These are phyloP conservation scores for Pelargonium hybrid DNA, from an alignment of 441 rosid species.

Conservation along the genomic window DNA sequence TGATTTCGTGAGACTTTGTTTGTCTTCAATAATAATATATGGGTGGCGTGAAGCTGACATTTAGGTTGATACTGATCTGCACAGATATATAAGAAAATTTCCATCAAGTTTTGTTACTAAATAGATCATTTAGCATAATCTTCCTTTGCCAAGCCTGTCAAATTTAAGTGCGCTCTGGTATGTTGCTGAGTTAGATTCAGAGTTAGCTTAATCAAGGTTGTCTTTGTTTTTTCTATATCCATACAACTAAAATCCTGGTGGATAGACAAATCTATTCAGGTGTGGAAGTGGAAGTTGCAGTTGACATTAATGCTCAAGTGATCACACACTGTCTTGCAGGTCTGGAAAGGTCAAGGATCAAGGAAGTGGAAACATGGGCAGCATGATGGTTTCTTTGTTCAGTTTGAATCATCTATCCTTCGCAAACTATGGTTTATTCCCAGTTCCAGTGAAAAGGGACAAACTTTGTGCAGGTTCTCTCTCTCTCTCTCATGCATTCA, in stretches of 20 bases:
- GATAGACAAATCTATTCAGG: neutral
- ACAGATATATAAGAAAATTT: neutral
- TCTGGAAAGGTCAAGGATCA: slow-evolving; percentile 97
- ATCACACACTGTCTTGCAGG: slow-evolving; percentile 34
- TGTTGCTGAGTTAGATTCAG: neutral
- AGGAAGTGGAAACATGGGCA: slow-evolving; percentile 93
- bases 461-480: slow-evolving; percentile 64
- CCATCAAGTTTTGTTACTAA: too few species aligned
- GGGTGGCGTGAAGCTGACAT: neutral
- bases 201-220: neutral
- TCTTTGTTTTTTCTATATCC: neutral
- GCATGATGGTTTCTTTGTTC: slow-evolving; percentile 85
- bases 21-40: too few species aligned
- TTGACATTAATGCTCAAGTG: slow-evolving; percentile 8
- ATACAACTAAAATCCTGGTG: neutral
- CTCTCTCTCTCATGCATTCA: neutral
- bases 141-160: neutral
- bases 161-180: neutral
- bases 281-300: neutral
- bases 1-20: neutral
- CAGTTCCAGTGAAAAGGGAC: slow-evolving; percentile 65
- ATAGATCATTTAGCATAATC: neutral
- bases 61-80: neutral
- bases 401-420: slow-evolving; percentile 57
- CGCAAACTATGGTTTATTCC: slow-evolving; percentile 82